Base-by-base conservation (phyloP, 306 rosid species). In the Canavalia ensiformis region DNA sequence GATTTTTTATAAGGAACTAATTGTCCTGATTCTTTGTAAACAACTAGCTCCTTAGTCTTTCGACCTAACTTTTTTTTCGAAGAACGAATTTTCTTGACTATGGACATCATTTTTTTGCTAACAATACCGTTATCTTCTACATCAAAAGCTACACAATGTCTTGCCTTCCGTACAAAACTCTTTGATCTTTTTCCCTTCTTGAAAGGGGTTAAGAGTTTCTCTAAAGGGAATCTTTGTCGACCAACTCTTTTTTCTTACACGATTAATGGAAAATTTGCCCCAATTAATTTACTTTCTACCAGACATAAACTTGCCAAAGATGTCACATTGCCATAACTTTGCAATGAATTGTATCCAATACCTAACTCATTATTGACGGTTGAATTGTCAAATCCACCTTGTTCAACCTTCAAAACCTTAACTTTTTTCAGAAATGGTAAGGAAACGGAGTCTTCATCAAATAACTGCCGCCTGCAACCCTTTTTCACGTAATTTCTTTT, bases 181-280 rank as follows among this genome's bases (percentile, higher is more conserved):
- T 56, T 75, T 35, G 89, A 86, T 50, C 89, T 81, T 46, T 34
- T 56, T 10, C 51, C 58, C 12, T 39, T 84, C 4, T 39, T 8
- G 59, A 42, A 30, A 74, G 67, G 66, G 29, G 4, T 2, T 8
- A 78, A 55, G 28, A 73, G 7, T 6, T 73, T 37, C 13, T 31
- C 41, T 7, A 78, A 47, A 13, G 4, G 1, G 0, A n/a, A 1
- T 9, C 56, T 64, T 28, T 0, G 0, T 6, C 78, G 59, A 0
- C 1, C 4, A 5, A 0, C 4, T 55, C 85, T 88, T 28, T n/a
- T 13, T 47, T 79, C 84, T 46, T 76, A 4, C 77, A 77, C 25
- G 6, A 18, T 0, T 0, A 1, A 11, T 37, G 81, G 83, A 49
- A 87, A 68, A 8, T 68, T 55, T 25, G 10, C 42, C n/a, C 75